Evolutionary conservation across 495 filamentous ascomycete genomes (phyloP).

Genomic region (Sphaerosporella brunnea): DNA sequence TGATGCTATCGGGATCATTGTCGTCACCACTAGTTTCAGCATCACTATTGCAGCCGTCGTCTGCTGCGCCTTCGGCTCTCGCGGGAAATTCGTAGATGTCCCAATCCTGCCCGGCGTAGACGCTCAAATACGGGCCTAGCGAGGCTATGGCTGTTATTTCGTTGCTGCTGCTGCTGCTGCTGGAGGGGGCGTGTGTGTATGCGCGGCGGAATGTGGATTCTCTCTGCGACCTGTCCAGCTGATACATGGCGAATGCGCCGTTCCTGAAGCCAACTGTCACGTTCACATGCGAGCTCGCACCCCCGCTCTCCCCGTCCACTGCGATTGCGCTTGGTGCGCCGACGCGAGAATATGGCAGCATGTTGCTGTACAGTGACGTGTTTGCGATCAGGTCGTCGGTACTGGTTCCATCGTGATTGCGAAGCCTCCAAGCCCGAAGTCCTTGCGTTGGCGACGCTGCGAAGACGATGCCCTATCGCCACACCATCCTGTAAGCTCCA

Average conservation of each 20-base stretch:
- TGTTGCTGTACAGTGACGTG: background rate
- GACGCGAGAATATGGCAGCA: slow-evolving; percentile 1
- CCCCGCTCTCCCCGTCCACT: slow-evolving; percentile 34
- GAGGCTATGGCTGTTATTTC: slow-evolving; percentile 58
- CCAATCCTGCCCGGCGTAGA: slow-evolving; percentile 32
- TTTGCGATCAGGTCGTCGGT: slow-evolving; percentile 29
- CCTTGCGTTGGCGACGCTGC: slow-evolving; percentile 54
- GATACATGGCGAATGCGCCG: slow-evolving; percentile 56
- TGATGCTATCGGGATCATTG: background rate
- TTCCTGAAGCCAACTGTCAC: slow-evolving; percentile 60
- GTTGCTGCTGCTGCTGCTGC: background rate
- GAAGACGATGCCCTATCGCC: slow-evolving; percentile 38
- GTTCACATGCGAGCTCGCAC: slow-evolving; percentile 28
- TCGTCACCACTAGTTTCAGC: background rate
- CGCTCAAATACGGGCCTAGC: slow-evolving; percentile 57
- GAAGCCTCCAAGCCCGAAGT: slow-evolving; percentile 61
- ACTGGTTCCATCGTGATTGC: too few relatives aligned
- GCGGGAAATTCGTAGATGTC: slow-evolving; percentile 2
- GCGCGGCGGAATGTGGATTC: slow-evolving; percentile 26
- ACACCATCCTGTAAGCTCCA: slow-evolving; percentile 1
- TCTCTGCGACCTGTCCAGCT: slow-evolving; percentile 35
- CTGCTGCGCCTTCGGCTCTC: background rate
- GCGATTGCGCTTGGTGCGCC: slow-evolving; percentile 51
- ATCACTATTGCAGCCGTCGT: too few relatives aligned
- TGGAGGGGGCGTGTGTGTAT: slow-evolving; percentile 9